These are phyloP conservation scores for Hypoxylon lienhwacheense DNA, from an alignment of 495 filamentous ascomycete genomes.

Conservation along the genomic window DNA sequence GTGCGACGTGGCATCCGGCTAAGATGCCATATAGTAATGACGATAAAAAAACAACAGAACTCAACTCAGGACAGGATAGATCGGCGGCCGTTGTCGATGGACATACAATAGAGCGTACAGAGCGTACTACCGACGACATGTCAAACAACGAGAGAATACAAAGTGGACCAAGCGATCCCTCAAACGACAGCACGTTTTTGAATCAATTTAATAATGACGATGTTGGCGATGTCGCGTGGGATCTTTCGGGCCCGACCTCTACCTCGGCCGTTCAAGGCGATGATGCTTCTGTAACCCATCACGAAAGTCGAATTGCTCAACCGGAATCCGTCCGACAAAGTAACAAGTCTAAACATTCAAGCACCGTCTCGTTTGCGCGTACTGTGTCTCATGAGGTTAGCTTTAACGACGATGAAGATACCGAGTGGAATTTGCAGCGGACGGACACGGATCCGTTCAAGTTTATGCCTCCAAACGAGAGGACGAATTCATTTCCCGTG, in stretches of 20 bases:
- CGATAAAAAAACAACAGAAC: conserved; percentile 29
- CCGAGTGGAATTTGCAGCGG: conserved; percentile 53
- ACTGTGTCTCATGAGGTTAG: conserved; percentile 56
- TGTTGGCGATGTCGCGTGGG: conserved; percentile 34
- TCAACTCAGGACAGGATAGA: conserved; percentile 6
- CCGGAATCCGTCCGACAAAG: conserved; percentile 32
- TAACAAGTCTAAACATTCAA: conserved; percentile 49
- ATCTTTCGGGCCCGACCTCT: conserved; percentile 13
- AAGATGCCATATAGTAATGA: conserved; percentile 53
- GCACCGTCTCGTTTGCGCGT: conserved; percentile 56
- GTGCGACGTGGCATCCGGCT: conserved; percentile 58
- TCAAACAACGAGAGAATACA: conserved; percentile 39
- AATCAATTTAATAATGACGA: conserved; percentile 35
- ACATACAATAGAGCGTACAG: conserved; percentile 11
- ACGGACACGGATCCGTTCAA: conserved; percentile 58
- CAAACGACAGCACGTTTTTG: conserved; percentile 34
- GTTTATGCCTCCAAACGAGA: conserved; percentile 54
- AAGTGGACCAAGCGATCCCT: conserved; percentile 23
- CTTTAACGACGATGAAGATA: conserved; percentile 58
- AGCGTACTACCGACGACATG: conserved; percentile 18
- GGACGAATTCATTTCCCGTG: conserved; percentile 65
- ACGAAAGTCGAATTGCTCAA: conserved; percentile 23
- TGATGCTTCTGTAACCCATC: conserved; percentile 12
- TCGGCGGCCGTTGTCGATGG: conserved; percentile 8
- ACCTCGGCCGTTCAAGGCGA: conserved; percentile 18